Percentiles rank a stretch among this genome's conserved stretches.
These are phyloP conservation scores for Lachnellula cervina DNA, from an alignment of 2,329 filamentous ascomycete genomes.

Conservation along the genomic window DNA sequence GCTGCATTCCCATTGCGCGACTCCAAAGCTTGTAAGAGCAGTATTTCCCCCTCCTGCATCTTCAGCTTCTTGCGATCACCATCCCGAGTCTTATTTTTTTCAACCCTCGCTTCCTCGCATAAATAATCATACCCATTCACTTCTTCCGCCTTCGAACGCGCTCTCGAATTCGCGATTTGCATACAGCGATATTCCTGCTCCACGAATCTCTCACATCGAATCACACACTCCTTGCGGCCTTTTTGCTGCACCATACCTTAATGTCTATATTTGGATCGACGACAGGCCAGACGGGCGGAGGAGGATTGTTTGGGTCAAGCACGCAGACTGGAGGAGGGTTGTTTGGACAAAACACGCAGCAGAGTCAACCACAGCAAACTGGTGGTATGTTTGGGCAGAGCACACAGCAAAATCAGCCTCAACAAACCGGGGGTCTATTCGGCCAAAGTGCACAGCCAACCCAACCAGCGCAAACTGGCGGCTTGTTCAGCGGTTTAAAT, in stretches of 20 bases:
- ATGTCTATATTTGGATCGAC: conserved; percentile 22
- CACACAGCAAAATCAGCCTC: not conserved
- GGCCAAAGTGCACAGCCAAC: conserved; percentile 28
- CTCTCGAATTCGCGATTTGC: not conserved
- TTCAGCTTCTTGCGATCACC: not conserved
- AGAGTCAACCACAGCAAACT: not conserved
- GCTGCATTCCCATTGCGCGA: not conserved
- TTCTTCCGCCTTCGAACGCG: not conserved
- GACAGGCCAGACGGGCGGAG: not conserved
- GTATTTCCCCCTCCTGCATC: not conserved
- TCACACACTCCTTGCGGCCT: not conserved
- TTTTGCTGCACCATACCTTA: not conserved
- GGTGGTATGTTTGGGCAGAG: conserved; percentile 17
- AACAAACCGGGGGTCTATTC: conserved; percentile 4
- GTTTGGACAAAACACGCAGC: conserved; percentile 18
- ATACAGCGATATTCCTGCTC: not conserved
- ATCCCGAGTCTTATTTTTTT: not conserved
- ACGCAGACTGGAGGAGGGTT: conserved; percentile 22
- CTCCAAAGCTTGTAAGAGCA: not conserved
- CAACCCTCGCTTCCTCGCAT: not conserved
- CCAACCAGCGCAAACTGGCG: conserved; percentile 8
- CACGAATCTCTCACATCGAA: not conserved
- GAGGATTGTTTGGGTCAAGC: conserved; percentile 14
- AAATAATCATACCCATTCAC: no score
- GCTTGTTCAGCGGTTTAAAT: conserved; percentile 7